Conservation (phyloP, 2,329 filamentous ascomycete genomes). For the Botrytis paeoniae region DNA sequence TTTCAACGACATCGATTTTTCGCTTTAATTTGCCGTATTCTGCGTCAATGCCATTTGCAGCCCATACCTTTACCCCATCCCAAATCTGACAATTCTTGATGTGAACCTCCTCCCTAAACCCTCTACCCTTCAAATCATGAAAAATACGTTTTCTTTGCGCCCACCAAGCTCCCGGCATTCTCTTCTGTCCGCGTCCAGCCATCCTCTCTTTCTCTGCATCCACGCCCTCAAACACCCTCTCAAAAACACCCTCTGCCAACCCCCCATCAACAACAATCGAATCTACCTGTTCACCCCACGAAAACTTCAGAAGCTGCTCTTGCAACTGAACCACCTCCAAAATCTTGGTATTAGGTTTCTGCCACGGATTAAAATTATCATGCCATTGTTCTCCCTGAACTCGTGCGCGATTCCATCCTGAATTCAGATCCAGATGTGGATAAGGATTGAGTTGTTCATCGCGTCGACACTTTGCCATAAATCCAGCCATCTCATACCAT, state of each 20-base stretch:
- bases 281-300: conserved; percentile 22
- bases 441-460: conserved; percentile 4
- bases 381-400: conserved; percentile 13
- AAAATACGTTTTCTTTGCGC: conserved; percentile 21
- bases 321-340: background rate
- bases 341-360: background rate
- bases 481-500: conserved; percentile 3
- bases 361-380: background rate
- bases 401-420: conserved; percentile 9
- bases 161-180: conserved; percentile 27
- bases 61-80: conserved; percentile 13
- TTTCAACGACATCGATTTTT: background rate
- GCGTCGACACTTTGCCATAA: background rate
- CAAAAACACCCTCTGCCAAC: conserved; percentile 24
- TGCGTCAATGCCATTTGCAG: background rate
- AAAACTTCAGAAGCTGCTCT: conserved; percentile 6
- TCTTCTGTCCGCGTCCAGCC: conserved; percentile 8
- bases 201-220: conserved; percentile 6
- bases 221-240: conserved; percentile 24
- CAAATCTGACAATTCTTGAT: conserved; percentile 9
- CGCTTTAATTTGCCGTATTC: conserved; percentile 1
- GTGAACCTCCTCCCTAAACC: conserved; percentile 22
- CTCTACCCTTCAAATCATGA: conserved; percentile 19
- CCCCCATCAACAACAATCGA: conserved; percentile 21
- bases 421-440: conserved; percentile 1